A percentile compares a stretch with the other conserved stretches of the same genome.
These are phyloP conservation scores for Annulohypoxylon stygium DNA, from an alignment of 495 filamentous ascomycete species.

Conservation along the genomic window DNA sequence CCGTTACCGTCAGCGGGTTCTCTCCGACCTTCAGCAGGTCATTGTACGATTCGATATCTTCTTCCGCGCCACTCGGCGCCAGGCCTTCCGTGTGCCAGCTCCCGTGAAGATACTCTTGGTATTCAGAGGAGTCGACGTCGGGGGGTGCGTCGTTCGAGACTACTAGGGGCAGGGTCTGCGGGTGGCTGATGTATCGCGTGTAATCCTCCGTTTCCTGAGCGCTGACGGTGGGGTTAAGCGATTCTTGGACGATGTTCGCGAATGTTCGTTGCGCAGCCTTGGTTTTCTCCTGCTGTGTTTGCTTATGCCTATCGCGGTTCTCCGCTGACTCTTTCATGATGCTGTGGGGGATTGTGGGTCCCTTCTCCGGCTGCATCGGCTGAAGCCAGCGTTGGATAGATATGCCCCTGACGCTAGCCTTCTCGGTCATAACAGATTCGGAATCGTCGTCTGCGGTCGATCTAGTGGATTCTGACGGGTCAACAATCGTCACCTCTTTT, in stretches of 20 bases:
- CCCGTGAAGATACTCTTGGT: constrained; percentile 78
- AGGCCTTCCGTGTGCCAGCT: constrained; percentile 61
- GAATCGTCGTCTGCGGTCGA: constrained; percentile 54
- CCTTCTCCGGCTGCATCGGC: constrained; percentile 55
- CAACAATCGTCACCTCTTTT: constrained; percentile 73
- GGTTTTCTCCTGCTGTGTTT: constrained; percentile 70
- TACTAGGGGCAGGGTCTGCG: constrained; percentile 88
- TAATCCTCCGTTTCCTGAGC: constrained; percentile 85
- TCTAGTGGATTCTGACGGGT: constrained; percentile 61
- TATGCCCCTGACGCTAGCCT: constrained; percentile 53
- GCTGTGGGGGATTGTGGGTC: constrained; percentile 54
- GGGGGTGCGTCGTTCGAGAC: constrained; percentile 74
- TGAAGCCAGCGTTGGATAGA: constrained; percentile 69
- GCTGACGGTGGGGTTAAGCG: constrained; percentile 82
- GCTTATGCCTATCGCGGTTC: constrained; percentile 54
- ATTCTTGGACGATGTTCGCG: constrained; percentile 82
- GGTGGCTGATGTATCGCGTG: constrained; percentile 89
- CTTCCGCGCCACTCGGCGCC: constrained; percentile 59
- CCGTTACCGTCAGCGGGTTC: constrained; percentile 86
- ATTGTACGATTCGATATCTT: constrained; percentile 78
- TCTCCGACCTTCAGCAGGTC: constrained; percentile 82
- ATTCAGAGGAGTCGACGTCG: constrained; percentile 70
- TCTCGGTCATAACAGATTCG: constrained; percentile 54
- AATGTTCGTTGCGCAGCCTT: constrained; percentile 86
- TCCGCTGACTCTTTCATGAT: constrained; percentile 62